Conservation (phyloP, 768 basidiomycete species). For the Rhizopogon sp. region DNA sequence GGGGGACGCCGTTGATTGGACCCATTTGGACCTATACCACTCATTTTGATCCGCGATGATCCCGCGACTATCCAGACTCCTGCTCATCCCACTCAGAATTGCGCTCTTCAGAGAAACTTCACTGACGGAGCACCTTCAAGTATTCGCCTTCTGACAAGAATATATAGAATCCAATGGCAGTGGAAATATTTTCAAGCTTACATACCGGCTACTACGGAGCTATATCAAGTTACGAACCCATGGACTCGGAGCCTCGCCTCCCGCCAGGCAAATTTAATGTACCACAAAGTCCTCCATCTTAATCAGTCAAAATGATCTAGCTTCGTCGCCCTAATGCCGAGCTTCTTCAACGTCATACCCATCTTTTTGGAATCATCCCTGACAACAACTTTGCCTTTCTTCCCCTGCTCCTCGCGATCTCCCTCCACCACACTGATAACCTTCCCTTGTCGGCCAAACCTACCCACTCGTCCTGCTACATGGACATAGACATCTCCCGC, state of each 20-base stretch:
- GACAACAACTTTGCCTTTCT: constrained; percentile 21
- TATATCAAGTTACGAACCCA: too few relatives aligned
- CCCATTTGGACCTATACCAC: not conserved
- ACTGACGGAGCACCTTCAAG: too few relatives aligned
- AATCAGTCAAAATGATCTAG: constrained; percentile 48
- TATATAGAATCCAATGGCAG: too few relatives aligned
- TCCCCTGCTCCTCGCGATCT: constrained; percentile 22
- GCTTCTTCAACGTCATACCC: constrained; percentile 36
- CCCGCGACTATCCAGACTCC: too few relatives aligned
- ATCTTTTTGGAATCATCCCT: constrained; percentile 36
- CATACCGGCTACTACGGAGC: too few relatives aligned
- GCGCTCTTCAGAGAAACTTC: too few relatives aligned
- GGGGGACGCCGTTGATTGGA: not conserved
- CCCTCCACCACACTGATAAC: constrained; percentile 58
- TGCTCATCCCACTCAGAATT: too few relatives aligned
- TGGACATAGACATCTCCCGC: constrained; percentile 63
- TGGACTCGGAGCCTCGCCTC: too few relatives aligned
- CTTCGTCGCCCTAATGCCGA: constrained; percentile 40
- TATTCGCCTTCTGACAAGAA: too few relatives aligned
- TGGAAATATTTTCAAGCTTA: too few relatives aligned
- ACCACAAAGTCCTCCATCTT: not conserved
- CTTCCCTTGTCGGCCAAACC: constrained; percentile 62
- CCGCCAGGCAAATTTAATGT: not conserved
- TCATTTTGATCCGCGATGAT: not conserved
- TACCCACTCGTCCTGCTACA: constrained; percentile 69